Conservation (phyloP, 2,329 filamentous ascomycete genomes). For the Zasmidium angulare region DNA sequence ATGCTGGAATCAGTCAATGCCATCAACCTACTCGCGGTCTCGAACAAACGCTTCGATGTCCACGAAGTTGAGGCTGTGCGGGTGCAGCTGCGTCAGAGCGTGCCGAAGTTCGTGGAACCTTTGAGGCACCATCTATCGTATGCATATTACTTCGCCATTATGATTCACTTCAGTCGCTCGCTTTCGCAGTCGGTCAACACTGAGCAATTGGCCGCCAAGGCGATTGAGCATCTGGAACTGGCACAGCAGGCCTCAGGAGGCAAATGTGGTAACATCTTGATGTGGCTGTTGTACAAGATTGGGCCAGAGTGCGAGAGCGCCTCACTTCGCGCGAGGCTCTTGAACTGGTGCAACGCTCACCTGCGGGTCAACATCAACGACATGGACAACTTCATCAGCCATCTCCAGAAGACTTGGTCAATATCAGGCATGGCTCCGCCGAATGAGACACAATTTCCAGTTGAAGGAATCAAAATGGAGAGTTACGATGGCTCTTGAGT, state of each 20-base stretch:
- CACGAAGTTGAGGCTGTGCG: neutral
- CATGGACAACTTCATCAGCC: neutral
- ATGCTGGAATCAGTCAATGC: constrained; percentile 1
- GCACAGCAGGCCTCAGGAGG: constrained; percentile 5
- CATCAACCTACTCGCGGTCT: constrained; percentile 3
- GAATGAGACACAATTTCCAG: neutral
- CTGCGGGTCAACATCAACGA: neutral
- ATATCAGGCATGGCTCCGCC: neutral
- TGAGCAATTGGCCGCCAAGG: neutral
- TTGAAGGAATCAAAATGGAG: neutral
- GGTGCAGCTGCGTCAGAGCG: neutral
- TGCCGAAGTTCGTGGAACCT: neutral
- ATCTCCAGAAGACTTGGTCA: neutral
- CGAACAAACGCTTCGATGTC: neutral
- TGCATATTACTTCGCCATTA: constrained; percentile 6
- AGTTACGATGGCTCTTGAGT: neutral
- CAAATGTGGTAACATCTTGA: constrained; percentile 2
- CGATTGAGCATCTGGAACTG: constrained; percentile 5
- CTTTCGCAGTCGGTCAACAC: constrained; percentile 1
- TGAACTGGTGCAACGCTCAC: constrained; percentile 4
- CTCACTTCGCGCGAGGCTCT: constrained; percentile 1
- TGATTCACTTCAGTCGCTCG: constrained; percentile 5
- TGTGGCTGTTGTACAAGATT: constrained; percentile 7
- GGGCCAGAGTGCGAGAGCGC: constrained; percentile 3
- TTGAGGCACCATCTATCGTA: constrained; percentile 4